These are phyloP conservation scores for Puccinellia tenuiflora DNA, from an alignment of 176 grass and related monocot species.

Conservation along the genomic window DNA sequence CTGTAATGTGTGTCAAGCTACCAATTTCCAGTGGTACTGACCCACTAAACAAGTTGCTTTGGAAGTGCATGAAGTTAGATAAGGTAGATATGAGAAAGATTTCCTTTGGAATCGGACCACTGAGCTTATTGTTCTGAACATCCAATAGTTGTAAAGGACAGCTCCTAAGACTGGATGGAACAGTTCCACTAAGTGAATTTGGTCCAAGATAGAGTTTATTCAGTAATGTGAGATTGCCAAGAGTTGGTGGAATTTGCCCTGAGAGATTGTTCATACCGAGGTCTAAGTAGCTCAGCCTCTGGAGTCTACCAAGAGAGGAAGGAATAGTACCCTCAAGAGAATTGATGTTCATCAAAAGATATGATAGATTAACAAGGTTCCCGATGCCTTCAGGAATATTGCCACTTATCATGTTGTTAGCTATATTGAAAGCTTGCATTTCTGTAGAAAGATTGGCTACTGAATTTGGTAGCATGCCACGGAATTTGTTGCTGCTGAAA, in stretches of 20 bases:
- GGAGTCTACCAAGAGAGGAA: background rate
- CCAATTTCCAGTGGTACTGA: constrained; percentile 17
- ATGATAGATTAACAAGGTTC: constrained; percentile 2
- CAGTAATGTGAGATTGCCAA: constrained; percentile 15
- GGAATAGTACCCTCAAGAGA: constrained; percentile 6
- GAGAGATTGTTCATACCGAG: background rate
- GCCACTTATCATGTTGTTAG: constrained; percentile 11
- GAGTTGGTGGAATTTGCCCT: background rate
- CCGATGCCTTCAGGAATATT: constrained; percentile 12
- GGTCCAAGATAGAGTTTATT: background rate
- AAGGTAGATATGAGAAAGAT: constrained; percentile 26
- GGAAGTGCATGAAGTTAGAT: constrained; percentile 21
- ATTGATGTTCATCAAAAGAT: background rate
- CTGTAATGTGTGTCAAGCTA: constrained; percentile 11
- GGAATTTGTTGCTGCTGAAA: background rate
- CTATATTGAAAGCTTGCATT: background rate
- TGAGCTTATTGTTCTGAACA: constrained; percentile 29
- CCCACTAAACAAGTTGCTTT: constrained; percentile 40
- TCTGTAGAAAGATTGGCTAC: constrained; percentile 22
- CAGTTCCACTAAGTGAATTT: background rate
- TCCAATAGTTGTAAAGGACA: constrained; percentile 11
- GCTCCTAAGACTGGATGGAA: background rate
- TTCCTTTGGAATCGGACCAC: constrained; percentile 40
- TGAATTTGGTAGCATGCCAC: background rate
- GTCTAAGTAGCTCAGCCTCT: background rate